Evolutionary conservation across 2,329 filamentous ascomycete species (phyloP).

Genomic region (Alternaria angustiovoidea): DNA sequence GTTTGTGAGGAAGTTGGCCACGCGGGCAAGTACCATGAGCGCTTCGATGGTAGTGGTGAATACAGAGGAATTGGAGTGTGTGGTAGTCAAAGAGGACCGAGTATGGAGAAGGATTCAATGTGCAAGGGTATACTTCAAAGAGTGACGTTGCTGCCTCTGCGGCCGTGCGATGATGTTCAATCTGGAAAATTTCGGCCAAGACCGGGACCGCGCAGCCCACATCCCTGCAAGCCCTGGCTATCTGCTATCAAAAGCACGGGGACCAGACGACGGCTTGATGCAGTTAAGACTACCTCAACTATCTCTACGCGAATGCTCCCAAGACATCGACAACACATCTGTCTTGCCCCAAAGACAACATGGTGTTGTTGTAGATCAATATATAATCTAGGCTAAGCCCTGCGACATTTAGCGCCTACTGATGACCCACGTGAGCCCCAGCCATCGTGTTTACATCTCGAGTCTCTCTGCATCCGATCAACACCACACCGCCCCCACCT

Average conservation of each 20-base stretch:
- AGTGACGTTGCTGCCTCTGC: slow-evolving; percentile 35
- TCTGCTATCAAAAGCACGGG: slow-evolving; percentile 20
- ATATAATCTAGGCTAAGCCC: slow-evolving; percentile 5
- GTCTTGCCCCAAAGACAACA: slow-evolving; percentile 1
- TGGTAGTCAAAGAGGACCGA: background rate
- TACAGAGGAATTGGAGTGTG: background rate
- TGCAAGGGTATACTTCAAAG: slow-evolving; percentile 13
- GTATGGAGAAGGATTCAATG: slow-evolving; percentile 2
- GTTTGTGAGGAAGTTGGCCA: slow-evolving; percentile 58
- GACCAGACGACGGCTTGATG: slow-evolving; percentile 24
- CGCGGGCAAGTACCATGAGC: slow-evolving; percentile 60
- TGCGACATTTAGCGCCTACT: slow-evolving; percentile 18
- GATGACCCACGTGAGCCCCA: slow-evolving; percentile 31
- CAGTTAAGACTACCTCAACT: background rate
- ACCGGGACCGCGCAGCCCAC: slow-evolving; percentile 25
- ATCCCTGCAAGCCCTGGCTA: slow-evolving; percentile 13
- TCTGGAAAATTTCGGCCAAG: slow-evolving; percentile 44
- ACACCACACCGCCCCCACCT: slow-evolving; percentile 29
- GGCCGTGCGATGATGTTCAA: slow-evolving; percentile 23
- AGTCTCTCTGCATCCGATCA: slow-evolving; percentile 30
- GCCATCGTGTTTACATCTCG: slow-evolving; percentile 33
- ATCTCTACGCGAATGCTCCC: background rate
- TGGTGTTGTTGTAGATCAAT: slow-evolving; percentile 7
- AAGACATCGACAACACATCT: background rate
- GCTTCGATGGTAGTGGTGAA: slow-evolving; percentile 28